Evolutionary conservation across 441 rosid species (phyloP).

Genomic region (Erysimum cheiri): DNA sequence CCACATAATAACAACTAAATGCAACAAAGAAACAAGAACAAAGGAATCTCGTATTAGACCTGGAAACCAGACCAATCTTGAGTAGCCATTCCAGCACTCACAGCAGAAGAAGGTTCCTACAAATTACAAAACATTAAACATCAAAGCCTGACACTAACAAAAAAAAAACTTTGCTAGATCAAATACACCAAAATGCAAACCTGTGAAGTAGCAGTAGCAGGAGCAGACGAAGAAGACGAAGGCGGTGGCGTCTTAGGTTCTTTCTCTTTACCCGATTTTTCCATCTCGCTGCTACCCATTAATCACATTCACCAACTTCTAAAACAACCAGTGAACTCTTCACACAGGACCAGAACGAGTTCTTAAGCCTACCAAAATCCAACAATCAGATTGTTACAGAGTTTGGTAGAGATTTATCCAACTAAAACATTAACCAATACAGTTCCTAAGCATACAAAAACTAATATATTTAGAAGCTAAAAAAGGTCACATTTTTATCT

Average conservation of each 20-base stretch:
- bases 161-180: not conserved
- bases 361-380: slow-evolving; percentile 24
- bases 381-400: slow-evolving; percentile 18
- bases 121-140: slow-evolving; percentile 21
- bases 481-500: slow-evolving; percentile 27
- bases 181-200: slow-evolving; percentile 42
- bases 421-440: slow-evolving; percentile 6
- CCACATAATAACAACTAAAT: slow-evolving; percentile 28
- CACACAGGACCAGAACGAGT: slow-evolving; percentile 44
- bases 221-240: slow-evolving; percentile 47
- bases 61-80: slow-evolving; percentile 96
- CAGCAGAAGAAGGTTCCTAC: slow-evolving; percentile 73
- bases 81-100: slow-evolving; percentile 63
- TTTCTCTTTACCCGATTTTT: slow-evolving; percentile 74
- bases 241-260: slow-evolving; percentile 60
- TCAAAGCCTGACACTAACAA: slow-evolving; percentile 9
- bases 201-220: slow-evolving; percentile 61
- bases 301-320: slow-evolving; percentile 41
- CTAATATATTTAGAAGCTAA: slow-evolving; percentile 24
- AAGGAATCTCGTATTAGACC: slow-evolving; percentile 49
- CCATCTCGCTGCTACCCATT: slow-evolving; percentile 82
- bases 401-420: not conserved
- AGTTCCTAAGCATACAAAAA: not conserved
- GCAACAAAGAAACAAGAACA: slow-evolving; percentile 29
- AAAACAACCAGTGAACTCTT: slow-evolving; percentile 53